Base-by-base conservation (phyloP, 768 basidiomycete genomes). In the Tylopilus balloui region DNA sequence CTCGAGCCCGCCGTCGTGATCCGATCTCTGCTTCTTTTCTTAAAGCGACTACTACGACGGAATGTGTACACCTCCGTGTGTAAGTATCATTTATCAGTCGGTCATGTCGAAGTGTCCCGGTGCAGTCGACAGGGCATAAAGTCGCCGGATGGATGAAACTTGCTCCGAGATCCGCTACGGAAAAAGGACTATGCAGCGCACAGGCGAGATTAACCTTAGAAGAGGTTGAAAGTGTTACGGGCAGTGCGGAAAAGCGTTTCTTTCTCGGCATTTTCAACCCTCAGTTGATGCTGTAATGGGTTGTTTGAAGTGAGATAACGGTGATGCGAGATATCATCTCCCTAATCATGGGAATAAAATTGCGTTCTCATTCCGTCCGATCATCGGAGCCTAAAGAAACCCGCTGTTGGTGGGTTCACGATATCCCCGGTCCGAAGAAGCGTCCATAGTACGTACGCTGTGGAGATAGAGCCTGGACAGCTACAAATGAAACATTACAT, bases 131-230 rank as follows among this genome's bases (percentile, higher is more conserved):
- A 34, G 43, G 27, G 31, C 31, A 27, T 17, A 34, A 20, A 14
- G 47, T 42, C 20, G 15, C 20, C 20, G 19, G 42, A 31, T 29
- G 28, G 24, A 21, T 50, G 37, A 20, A 38, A 42, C n/a, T 32
- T 32, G 21, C n/a, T 24, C 51, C 47, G 40, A 57, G 48, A 62
- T 55, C 44, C 53, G 31, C 50, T 48, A 60, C 15, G 9, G 36
- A 47, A 50, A 50, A 45, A 31, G 31, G 31, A 31, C 19, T 19
- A 40, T 11, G 11, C 23, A 28, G n/a, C 44, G 15, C 24, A 11
- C 38, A 53, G 39, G 53, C 50, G 51, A 57, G 62, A 64, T 63
- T 63, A 63, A 65, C 63, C 42, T 62, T 51, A 51, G 40, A 23
- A 44, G 46, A 32, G 50, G 50, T 24, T 19, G 42, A 53, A 45